A percentile compares a stretch with the other conserved stretches of the same genome.
Conservation (phyloP, 2,329 filamentous ascomycete species). For the Nemania sp. region DNA sequence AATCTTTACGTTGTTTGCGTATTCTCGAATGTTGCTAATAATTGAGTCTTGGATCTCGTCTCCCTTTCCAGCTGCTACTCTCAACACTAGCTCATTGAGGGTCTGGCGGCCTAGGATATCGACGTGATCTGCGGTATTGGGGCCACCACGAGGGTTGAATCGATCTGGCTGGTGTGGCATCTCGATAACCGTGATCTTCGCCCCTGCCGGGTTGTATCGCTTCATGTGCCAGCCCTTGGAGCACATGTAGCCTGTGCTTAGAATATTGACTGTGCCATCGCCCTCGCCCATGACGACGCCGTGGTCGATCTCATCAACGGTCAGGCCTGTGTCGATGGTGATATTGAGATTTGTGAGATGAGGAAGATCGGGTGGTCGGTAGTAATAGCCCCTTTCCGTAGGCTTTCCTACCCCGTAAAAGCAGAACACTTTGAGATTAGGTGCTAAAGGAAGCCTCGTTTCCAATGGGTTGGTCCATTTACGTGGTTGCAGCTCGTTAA, state of each 20-base stretch:
- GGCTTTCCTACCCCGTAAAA: slow-evolving; percentile 97
- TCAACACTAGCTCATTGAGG: slow-evolving; percentile 89
- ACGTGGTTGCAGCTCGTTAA: slow-evolving; percentile 77
- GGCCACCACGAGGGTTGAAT: slow-evolving; percentile 83
- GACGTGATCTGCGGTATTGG: slow-evolving; percentile 87
- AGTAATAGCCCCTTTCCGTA: slow-evolving; percentile 93
- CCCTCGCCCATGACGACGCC: slow-evolving; percentile 97
- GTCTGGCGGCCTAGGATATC: slow-evolving; percentile 92
- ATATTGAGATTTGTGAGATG: slow-evolving; percentile 76
- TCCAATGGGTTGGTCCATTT: slow-evolving; percentile 98
- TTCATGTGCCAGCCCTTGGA: slow-evolving; percentile 93
- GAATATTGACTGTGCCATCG: slow-evolving; percentile 93
- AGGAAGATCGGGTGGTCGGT: slow-evolving; percentile 76
- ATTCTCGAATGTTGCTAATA: slow-evolving; percentile 83
- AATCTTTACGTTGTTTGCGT: slow-evolving; percentile 85
- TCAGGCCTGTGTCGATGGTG: slow-evolving; percentile 76
- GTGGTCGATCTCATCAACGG: slow-evolving; percentile 75
- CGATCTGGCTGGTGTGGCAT: slow-evolving; percentile 97
- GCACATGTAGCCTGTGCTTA: slow-evolving; percentile 97
- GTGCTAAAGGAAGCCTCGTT: slow-evolving; percentile 85
- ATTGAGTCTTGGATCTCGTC: slow-evolving; percentile 81
- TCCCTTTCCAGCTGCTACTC: slow-evolving; percentile 87
- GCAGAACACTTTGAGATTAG: slow-evolving; percentile 93
- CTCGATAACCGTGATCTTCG: slow-evolving; percentile 86
- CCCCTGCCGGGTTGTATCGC: slow-evolving; percentile 88